These are phyloP conservation scores for Tetrastigma voinierianum DNA, from an alignment of 164 flowering plant genomes.

Conservation along the genomic window DNA sequence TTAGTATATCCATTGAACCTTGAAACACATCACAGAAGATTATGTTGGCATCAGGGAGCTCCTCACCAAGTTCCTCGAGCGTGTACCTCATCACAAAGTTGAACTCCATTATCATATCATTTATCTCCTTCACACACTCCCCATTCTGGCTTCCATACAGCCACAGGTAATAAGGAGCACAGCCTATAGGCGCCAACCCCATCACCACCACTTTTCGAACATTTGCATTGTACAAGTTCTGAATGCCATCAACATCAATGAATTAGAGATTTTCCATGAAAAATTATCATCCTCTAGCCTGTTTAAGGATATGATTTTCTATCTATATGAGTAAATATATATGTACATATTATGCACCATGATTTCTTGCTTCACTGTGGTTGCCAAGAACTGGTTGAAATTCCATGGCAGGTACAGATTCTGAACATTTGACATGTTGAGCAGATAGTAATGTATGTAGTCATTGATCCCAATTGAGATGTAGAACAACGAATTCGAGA, in stretches of 20 bases:
- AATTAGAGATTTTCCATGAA: not conserved
- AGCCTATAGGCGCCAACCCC: constrained; percentile 91
- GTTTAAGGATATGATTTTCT: not conserved
- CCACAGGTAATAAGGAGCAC: constrained; percentile 88
- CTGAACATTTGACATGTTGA: constrained; percentile 66
- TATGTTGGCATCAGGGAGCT: constrained; percentile 58
- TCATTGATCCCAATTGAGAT: constrained; percentile 86
- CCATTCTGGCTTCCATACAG: constrained; percentile 54
- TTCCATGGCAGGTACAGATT: constrained; percentile 73
- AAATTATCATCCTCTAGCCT: too few species aligned
- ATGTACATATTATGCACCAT: constrained; percentile 44
- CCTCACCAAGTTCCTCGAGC: too few species aligned
- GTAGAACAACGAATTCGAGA: constrained; percentile 70
- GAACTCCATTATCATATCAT: constrained; percentile 73
- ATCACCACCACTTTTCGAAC: constrained; percentile 69
- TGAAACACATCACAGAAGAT: constrained; percentile 69
- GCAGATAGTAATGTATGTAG: constrained; percentile 83
- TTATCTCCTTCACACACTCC: constrained; percentile 65
- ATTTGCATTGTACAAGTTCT: constrained; percentile 65
- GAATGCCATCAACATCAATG: constrained; percentile 18
- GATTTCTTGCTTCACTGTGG: constrained; percentile 54
- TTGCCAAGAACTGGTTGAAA: constrained; percentile 70
- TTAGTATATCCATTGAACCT: constrained; percentile 78
- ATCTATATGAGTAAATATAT: not conserved
- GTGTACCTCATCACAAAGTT: too few species aligned